Evolutionary conservation across 257 asterid species (phyloP).

Genomic region (Penstemon eatonii): DNA sequence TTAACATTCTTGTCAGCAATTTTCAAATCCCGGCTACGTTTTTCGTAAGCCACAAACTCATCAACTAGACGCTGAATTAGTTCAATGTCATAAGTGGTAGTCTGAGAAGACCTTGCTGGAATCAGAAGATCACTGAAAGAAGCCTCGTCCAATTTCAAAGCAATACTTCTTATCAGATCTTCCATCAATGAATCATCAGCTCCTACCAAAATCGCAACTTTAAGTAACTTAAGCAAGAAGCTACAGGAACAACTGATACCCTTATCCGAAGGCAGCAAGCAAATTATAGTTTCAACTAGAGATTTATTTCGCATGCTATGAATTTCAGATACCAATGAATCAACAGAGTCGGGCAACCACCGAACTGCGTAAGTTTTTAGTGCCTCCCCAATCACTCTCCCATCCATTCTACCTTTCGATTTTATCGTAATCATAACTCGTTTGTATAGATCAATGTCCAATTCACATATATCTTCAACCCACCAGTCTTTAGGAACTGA

Average conservation of each 20-base stretch:
- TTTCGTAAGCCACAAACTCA: slow-evolving; percentile 50
- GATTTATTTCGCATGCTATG: slow-evolving; percentile 62
- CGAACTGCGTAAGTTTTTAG: slow-evolving; percentile 70
- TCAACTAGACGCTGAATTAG: slow-evolving; percentile 64
- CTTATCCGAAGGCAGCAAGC: slow-evolving; percentile 73
- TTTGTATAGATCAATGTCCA: slow-evolving; percentile 76
- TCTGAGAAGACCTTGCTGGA: slow-evolving; percentile 70
- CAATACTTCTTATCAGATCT: slow-evolving; percentile 50
- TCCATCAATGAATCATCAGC: slow-evolving; percentile 64
- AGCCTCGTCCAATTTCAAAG: slow-evolving; percentile 81
- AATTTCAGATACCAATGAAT: slow-evolving; percentile 68
- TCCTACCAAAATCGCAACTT: slow-evolving; percentile 68
- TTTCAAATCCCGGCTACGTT: slow-evolving; percentile 34
- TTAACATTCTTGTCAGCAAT: slow-evolving; percentile 36
- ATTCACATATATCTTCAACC: slow-evolving; percentile 84
- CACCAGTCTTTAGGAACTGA: slow-evolving; percentile 87
- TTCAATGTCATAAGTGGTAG: slow-evolving; percentile 62
- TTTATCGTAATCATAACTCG: slow-evolving; percentile 78
- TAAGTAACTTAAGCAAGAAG: slow-evolving; percentile 76
- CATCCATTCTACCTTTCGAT: slow-evolving; percentile 77
- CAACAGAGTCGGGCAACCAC: slow-evolving; percentile 86
- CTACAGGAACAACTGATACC: slow-evolving; percentile 60
- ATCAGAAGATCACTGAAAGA: slow-evolving; percentile 63
- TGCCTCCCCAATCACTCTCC: slow-evolving; percentile 73
- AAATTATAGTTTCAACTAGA: slow-evolving; percentile 77